Evolutionary conservation across 768 basidiomycete species (phyloP).

Genomic region (Podaxis carcinomalis): DNA sequence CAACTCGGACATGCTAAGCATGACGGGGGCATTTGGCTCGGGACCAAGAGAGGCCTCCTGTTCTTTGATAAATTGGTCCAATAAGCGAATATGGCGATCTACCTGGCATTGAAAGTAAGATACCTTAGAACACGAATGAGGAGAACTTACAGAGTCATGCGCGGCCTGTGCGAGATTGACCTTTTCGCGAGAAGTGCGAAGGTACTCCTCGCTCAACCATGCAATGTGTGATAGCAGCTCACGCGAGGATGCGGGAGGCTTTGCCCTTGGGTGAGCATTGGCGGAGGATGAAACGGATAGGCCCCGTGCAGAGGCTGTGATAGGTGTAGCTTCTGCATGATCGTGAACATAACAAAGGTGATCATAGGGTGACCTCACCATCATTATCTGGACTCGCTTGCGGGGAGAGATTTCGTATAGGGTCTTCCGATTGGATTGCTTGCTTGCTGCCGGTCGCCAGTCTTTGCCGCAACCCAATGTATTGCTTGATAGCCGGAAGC

Average conservation of each 20-base stretch:
- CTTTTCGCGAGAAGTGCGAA: conserved; percentile 72
- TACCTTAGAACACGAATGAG: not conserved
- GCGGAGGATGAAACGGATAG: not conserved
- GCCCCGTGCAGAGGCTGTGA: not conserved
- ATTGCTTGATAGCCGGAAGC: conserved; percentile 41
- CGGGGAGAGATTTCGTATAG: not conserved
- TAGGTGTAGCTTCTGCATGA: not conserved
- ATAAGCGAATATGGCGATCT: conserved; percentile 71
- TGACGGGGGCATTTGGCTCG: conserved; percentile 39
- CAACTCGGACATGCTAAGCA: conserved; percentile 49
- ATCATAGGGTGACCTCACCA: not conserved
- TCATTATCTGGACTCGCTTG: not conserved
- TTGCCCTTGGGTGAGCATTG: conserved; percentile 19
- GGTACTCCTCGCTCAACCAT: conserved; percentile 51
- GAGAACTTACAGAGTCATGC: conserved; percentile 53
- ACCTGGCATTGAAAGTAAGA: conserved; percentile 40
- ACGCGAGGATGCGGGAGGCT: conserved; percentile 35
- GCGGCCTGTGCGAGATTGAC: conserved; percentile 68
- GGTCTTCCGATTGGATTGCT: not conserved
- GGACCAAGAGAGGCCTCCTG: conserved; percentile 39
- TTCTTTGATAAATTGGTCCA: conserved; percentile 63
- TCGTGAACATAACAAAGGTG: not conserved
- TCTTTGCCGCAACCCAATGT: conserved; percentile 31
- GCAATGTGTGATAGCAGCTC: conserved; percentile 56
- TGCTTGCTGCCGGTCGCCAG: not conserved